Conservation (phyloP, 1,139 yeast species). For the Oligophagozyma castellii region DNA sequence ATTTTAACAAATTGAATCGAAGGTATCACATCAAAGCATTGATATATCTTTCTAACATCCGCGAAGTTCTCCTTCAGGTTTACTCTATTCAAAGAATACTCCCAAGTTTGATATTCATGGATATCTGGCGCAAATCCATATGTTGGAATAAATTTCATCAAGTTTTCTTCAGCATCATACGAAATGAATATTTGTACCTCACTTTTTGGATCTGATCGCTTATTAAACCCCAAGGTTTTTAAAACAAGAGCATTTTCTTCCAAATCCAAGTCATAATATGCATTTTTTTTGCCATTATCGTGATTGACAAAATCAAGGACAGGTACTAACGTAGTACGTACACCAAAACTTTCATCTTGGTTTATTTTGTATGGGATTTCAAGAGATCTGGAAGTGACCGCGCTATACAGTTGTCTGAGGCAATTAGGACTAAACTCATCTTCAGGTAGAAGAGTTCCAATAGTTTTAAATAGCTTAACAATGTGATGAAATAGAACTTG, state of each 20-base stretch:
- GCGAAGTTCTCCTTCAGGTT: slow-evolving; percentile 8
- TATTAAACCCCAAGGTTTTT: too few relatives aligned
- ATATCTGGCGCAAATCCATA: slow-evolving; percentile 39
- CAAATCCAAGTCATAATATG: slow-evolving; percentile 50
- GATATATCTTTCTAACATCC: slow-evolving; percentile 7
- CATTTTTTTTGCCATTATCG: slow-evolving; percentile 30
- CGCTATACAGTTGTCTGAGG: slow-evolving; percentile 30
- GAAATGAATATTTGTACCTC: slow-evolving; percentile 35
- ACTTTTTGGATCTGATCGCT: too few relatives aligned
- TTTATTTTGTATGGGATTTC: slow-evolving; percentile 40
- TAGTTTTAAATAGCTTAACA: neutral
- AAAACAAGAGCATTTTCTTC: slow-evolving; percentile 34
- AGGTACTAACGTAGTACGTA: slow-evolving; percentile 49
- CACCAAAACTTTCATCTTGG: slow-evolving; percentile 26
- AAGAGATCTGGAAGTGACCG: slow-evolving; percentile 43
- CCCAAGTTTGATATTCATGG: slow-evolving; percentile 5
- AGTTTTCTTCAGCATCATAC: slow-evolving; percentile 36
- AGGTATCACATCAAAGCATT: slow-evolving; percentile 16
- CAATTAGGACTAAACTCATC: neutral
- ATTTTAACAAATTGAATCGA: slow-evolving; percentile 8
- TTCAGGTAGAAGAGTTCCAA: neutral
- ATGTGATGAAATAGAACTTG: neutral
- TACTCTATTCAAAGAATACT: slow-evolving; percentile 16
- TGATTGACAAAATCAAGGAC: slow-evolving; percentile 58
- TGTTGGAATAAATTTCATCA: slow-evolving; percentile 33